Percentiles rank a stretch among this genome's conserved stretches.
These are phyloP conservation scores for Prunus kanzakura DNA, from an alignment of 306 rosid species.

Conservation along the genomic window DNA sequence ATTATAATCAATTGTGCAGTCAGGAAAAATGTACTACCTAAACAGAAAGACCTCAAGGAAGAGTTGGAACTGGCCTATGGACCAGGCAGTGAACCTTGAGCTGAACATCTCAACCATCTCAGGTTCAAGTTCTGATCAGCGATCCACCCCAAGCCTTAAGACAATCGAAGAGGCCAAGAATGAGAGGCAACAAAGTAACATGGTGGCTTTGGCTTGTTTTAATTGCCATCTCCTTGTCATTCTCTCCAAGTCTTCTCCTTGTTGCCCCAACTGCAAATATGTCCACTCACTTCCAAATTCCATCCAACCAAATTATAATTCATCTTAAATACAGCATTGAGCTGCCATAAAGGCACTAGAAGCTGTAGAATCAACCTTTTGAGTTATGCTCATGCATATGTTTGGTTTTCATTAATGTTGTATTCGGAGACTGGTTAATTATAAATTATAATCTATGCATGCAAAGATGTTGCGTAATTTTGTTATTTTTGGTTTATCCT, in stretches of 20 bases:
- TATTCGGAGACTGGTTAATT: no score
- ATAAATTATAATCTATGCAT: no score
- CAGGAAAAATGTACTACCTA: constrained; percentile 41
- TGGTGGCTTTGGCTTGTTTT: constrained; percentile 50
- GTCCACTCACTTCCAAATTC: constrained; percentile 31
- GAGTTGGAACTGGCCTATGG: constrained; percentile 42
- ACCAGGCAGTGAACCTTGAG: constrained; percentile 35
- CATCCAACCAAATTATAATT: neutral
- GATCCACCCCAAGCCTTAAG: neutral
- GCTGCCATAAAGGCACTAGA: no score
- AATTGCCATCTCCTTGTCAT: constrained; percentile 50
- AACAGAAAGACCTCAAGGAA: constrained; percentile 44
- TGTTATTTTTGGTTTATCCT: no score
- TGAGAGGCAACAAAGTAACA: constrained; percentile 8
- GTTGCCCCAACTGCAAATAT: constrained; percentile 50
- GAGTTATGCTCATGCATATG: neutral
- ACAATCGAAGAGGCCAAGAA: neutral
- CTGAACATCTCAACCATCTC: constrained; percentile 39
- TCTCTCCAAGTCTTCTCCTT: constrained; percentile 43
- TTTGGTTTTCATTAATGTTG: no score
- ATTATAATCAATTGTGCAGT: constrained; percentile 22
- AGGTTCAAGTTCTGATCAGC: neutral
- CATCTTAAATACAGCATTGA: no score
- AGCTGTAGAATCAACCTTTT: neutral
- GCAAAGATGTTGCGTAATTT: no score